Conservation (phyloP, 129 eudicot genomes). For the Saussurea involucrata region DNA sequence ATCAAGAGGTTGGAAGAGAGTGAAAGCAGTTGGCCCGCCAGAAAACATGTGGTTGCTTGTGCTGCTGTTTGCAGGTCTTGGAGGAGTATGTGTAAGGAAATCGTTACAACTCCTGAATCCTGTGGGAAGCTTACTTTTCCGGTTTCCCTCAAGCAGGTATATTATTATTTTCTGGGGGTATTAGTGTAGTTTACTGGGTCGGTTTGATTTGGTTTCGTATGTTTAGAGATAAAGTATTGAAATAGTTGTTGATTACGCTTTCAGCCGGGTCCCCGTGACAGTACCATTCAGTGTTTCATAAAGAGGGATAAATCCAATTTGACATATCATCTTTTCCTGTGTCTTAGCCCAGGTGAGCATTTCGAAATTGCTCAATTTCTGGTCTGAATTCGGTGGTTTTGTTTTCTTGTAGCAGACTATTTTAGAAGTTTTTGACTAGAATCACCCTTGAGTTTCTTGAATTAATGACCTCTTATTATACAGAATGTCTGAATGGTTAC, state of each 20-base stretch:
- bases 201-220: background rate
- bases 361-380: background rate
- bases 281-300: slow-evolving; percentile 73
- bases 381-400: background rate
- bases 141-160: slow-evolving; percentile 77
- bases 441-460: background rate
- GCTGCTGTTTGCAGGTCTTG: slow-evolving; percentile 77
- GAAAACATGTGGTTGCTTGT: slow-evolving; percentile 78
- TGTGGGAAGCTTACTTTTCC: slow-evolving; percentile 89
- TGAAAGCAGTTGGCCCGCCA: slow-evolving; percentile 78
- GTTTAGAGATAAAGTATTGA: background rate
- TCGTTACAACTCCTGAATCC: slow-evolving; percentile 65
- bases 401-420: background rate
- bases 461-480: background rate
- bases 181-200: background rate
- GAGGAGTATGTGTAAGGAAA: slow-evolving; percentile 82
- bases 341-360: slow-evolving; percentile 80
- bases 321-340: slow-evolving; percentile 71
- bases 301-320: slow-evolving; percentile 78
- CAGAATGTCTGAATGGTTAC: background rate
- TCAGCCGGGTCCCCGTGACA: slow-evolving; percentile 90
- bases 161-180: background rate
- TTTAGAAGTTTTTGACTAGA: background rate
- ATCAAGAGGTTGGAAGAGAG: slow-evolving; percentile 74
- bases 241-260: background rate